These are phyloP conservation scores for Fraxinus velutina DNA, from an alignment of 305 asterid genomes.

Conservation along the genomic window DNA sequence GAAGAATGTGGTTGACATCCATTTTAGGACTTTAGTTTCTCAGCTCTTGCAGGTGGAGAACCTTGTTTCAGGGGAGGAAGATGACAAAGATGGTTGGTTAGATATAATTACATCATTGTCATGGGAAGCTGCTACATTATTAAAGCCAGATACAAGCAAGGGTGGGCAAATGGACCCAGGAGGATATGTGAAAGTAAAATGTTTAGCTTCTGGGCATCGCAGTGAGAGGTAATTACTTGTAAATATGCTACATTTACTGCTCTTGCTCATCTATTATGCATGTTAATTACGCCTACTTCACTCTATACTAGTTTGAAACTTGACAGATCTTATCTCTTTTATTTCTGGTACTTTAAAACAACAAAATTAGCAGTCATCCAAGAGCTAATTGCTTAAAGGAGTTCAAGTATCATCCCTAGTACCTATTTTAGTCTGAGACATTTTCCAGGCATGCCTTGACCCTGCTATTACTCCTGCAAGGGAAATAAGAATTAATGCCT, in stretches of 20 bases:
- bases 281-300: background rate
- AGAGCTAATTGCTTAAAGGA: background rate
- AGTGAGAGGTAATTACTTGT: conserved; percentile 41
- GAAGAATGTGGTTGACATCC: conserved; percentile 50
- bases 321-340: background rate
- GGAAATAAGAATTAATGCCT: background rate
- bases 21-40: conserved; percentile 77
- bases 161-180: conserved; percentile 65
- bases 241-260: background rate
- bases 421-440: background rate
- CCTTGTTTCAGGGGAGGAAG: conserved; percentile 41
- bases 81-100: conserved; percentile 50
- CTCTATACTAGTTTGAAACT: background rate
- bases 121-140: conserved; percentile 58
- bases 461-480: background rate
- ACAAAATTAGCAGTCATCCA: background rate
- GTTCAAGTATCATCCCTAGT: background rate
- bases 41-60: conserved; percentile 59
- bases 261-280: background rate
- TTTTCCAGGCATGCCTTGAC: background rate
- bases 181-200: conserved; percentile 55
- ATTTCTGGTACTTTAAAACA: background rate
- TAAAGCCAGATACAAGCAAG: conserved; percentile 54
- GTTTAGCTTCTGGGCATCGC: conserved; percentile 53
- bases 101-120: conserved; percentile 52